Percentiles rank a stretch among this genome's conserved stretches.
Conservation (phyloP, 495 filamentous ascomycete species). For the Penicillium roqueforti region DNA sequence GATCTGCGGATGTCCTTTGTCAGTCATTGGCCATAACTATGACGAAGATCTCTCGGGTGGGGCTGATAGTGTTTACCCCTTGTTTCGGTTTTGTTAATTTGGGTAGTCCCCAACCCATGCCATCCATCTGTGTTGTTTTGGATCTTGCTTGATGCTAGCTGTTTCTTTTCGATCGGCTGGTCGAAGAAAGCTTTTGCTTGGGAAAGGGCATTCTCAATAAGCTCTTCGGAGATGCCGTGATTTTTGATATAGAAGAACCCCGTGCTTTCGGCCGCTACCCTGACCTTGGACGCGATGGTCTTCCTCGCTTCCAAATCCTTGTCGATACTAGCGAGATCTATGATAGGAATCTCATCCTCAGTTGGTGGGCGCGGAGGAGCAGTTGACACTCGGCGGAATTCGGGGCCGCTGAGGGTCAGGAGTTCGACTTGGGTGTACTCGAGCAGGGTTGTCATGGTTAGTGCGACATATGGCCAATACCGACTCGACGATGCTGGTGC, state of each 20-base stretch:
- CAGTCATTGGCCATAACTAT: constrained; percentile 1
- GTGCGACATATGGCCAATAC: background rate
- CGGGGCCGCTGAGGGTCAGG: constrained; percentile 24
- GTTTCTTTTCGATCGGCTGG: constrained; percentile 38
- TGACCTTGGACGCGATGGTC: constrained; percentile 36
- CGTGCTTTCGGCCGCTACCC: constrained; percentile 41
- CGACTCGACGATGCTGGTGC: background rate
- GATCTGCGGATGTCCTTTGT: constrained; percentile 14
- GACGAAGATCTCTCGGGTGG: background rate
- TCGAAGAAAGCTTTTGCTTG: constrained; percentile 44
- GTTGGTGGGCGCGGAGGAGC: constrained; percentile 28
- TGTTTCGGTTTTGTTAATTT: constrained; percentile 29
- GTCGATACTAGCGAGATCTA: constrained; percentile 45
- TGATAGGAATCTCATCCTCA: constrained; percentile 53
- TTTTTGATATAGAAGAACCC: constrained; percentile 56
- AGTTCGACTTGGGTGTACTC: constrained; percentile 34
- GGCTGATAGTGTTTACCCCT: constrained; percentile 11
- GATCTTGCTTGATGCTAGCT: constrained; percentile 21
- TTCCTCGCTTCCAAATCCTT: constrained; percentile 35
- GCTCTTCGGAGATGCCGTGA: constrained; percentile 46
- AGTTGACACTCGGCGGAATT: constrained; percentile 33
- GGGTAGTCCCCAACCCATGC: constrained; percentile 21
- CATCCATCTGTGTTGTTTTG: constrained; percentile 33
- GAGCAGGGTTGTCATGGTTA: background rate
- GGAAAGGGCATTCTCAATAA: constrained; percentile 37